Conservation (phyloP, 345 rosid genomes). For the Brassica rapa region DNA sequence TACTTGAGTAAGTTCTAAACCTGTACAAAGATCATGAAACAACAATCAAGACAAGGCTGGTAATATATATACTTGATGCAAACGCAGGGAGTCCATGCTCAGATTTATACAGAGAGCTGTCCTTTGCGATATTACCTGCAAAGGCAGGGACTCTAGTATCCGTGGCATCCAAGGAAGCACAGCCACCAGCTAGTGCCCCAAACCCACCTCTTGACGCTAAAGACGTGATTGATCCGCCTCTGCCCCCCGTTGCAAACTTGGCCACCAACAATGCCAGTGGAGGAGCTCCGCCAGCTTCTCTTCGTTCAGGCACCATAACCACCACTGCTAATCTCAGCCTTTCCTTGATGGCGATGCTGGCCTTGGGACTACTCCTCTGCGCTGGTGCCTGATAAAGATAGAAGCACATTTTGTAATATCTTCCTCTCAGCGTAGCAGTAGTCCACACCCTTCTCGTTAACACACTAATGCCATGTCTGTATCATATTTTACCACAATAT, state of each 20-base stretch:
- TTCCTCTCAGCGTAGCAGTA: background rate
- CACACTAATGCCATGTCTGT: background rate
- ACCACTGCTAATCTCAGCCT: constrained; percentile 42
- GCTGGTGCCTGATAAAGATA: constrained; percentile 7
- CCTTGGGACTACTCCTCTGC: constrained; percentile 36
- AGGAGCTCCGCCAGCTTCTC: constrained; percentile 23
- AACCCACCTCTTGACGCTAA: constrained; percentile 49
- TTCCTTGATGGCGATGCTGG: constrained; percentile 42
- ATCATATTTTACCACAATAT: constrained; percentile 2
- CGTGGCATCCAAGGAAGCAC: constrained; percentile 28
- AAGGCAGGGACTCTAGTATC: constrained; percentile 48
- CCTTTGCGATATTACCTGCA: constrained; percentile 52
- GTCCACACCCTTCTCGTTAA: constrained; percentile 1
- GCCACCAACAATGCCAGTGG: constrained; percentile 6
- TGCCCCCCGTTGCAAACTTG: constrained; percentile 56
- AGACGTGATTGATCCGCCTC: constrained; percentile 77
- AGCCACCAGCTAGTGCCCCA: constrained; percentile 47
- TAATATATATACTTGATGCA: constrained; percentile 30
- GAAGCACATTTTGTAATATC: constrained; percentile 6
- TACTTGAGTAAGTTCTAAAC: constrained; percentile 59
- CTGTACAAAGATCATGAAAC: constrained; percentile 3
- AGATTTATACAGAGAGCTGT: constrained; percentile 33
- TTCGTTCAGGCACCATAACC: constrained; percentile 35
- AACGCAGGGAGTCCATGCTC: constrained; percentile 69
- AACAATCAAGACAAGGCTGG: constrained; percentile 6